Base-by-base conservation (phyloP, 2,329 filamentous ascomycete species). In the Monosporascus sp. region DNA sequence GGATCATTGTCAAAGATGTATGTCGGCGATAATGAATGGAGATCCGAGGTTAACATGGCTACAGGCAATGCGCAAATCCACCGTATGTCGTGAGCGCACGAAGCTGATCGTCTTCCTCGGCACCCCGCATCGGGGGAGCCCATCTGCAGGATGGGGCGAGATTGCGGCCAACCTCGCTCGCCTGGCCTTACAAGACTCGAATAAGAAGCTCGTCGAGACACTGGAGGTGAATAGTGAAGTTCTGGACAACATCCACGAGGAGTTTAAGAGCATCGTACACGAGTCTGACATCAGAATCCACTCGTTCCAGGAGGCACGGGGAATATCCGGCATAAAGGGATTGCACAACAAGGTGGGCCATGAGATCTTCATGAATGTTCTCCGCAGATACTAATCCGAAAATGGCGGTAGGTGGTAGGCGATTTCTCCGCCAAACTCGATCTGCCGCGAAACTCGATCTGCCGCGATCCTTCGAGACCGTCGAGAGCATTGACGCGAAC, bases 351-450 rank as follows among this genome's bases (percentile, higher is more conserved):
- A 72, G 3, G 25, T 27, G 25, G 8, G 61, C 68, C 70, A 58
- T 55, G 18, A 50, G 53, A 25, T 49, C 27, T 2, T 17, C 15
- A 4, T 27, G 2, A 2, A 8, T 27, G 8, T 39, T 6, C 7
- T 5, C 3, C 6, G 3, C 1, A 9, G 14, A 2, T 39, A 15
- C 6, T 17, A 39, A 39, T 18, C 3, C 1, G 14, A 18, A 17
- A 5, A 6, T 15, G n/a, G 2, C 45, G 31, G 45, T 48, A 73
- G 70, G 66, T 72, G 17, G 69, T 72, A 15, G 62, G 67, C 44
- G 67, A 72, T 57, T 70, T 67, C 53, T 74, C 71, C 31, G 74
- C 71, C 15, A 73, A 70, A 59, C 58, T 73, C 20, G 71, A 65
- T 43, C 60, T 73, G 14, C 63, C 66, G 22, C 54, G 46, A 51